Evolutionary conservation across 2,329 filamentous ascomycete species (phyloP).

Genomic region (Talaromyces sp.): DNA sequence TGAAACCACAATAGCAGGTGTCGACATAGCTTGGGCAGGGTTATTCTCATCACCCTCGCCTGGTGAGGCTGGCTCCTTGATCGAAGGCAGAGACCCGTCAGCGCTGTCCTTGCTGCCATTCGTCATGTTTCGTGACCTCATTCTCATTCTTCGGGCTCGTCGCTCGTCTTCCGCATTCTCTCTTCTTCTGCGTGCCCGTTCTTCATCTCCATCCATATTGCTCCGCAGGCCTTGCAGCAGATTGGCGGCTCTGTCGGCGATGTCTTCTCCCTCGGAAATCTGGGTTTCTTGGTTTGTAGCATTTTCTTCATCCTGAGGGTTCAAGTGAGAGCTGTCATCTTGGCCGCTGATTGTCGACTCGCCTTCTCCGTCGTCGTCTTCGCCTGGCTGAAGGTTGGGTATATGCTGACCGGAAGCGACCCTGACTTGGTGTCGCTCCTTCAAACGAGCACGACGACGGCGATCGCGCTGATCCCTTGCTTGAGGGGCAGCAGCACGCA

Average conservation of each 20-base stretch:
- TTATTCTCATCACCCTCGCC: slow-evolving; percentile 18
- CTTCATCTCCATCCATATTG: slow-evolving; percentile 52
- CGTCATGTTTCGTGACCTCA: slow-evolving; percentile 56
- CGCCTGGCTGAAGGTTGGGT: slow-evolving; percentile 61
- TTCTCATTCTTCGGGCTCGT: slow-evolving; percentile 52
- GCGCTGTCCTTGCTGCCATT: slow-evolving; percentile 33
- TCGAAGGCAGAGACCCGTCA: slow-evolving; percentile 27
- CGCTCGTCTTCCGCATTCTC: slow-evolving; percentile 78
- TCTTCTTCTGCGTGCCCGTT: slow-evolving; percentile 57
- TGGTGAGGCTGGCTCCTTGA: slow-evolving; percentile 25
- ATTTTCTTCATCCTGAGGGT: slow-evolving; percentile 41
- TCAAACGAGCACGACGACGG: slow-evolving; percentile 77
- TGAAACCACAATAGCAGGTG: slow-evolving; percentile 34
- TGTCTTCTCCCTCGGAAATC: slow-evolving; percentile 58
- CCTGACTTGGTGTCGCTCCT: slow-evolving; percentile 85
- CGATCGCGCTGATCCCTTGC: slow-evolving; percentile 83
- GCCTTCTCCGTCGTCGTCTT: slow-evolving; percentile 36
- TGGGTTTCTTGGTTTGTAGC: slow-evolving; percentile 30
- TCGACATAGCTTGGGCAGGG: slow-evolving; percentile 20
- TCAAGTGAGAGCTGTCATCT: slow-evolving; percentile 44
- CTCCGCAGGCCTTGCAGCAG: slow-evolving; percentile 78
- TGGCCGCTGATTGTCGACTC: slow-evolving; percentile 25
- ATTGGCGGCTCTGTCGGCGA: slow-evolving; percentile 77
- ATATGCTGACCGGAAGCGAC: slow-evolving; percentile 85
- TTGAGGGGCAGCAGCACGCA: slow-evolving; percentile 87